These are phyloP conservation scores for Arxiozyma bovina DNA, from an alignment of 1,139 yeast species.

Conservation along the genomic window DNA sequence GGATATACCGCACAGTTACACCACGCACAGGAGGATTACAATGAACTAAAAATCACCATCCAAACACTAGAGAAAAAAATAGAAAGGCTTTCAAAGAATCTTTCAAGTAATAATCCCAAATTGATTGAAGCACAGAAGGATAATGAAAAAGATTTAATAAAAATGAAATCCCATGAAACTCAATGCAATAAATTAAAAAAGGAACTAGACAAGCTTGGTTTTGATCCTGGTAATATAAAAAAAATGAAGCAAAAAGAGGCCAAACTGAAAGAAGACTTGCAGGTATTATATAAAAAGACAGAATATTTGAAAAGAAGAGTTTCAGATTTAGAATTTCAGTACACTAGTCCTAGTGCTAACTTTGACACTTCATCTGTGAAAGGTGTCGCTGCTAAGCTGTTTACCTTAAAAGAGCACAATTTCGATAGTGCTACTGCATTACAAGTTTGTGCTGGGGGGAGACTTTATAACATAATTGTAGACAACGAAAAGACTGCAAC, in stretches of 20 bases:
- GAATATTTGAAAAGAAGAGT: slow-evolving; percentile 55
- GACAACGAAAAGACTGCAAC: slow-evolving; percentile 82
- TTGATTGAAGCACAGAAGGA: slow-evolving; percentile 49
- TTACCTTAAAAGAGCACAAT: slow-evolving; percentile 52
- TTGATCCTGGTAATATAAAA: slow-evolving; percentile 42
- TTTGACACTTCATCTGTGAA: slow-evolving; percentile 60
- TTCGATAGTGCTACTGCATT: slow-evolving; percentile 67
- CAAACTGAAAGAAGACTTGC: slow-evolving; percentile 33
- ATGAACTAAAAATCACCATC: slow-evolving; percentile 47
- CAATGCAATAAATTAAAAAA: slow-evolving; percentile 37
- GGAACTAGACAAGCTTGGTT: slow-evolving; percentile 49
- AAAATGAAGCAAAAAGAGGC: slow-evolving; percentile 41
- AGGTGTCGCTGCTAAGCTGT: slow-evolving; percentile 86
- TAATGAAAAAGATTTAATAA: slow-evolving; percentile 36
- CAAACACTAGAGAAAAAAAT: slow-evolving; percentile 57
- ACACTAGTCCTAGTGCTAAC: slow-evolving; percentile 52
- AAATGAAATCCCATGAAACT: slow-evolving; percentile 38
- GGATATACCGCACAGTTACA: slow-evolving; percentile 74
- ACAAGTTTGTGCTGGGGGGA: slow-evolving; percentile 91
- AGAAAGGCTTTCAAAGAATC: slow-evolving; percentile 47
- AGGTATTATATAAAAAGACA: slow-evolving; percentile 41
- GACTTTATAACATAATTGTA: slow-evolving; percentile 83
- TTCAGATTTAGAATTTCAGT: slow-evolving; percentile 69
- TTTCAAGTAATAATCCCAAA: slow-evolving; percentile 45
- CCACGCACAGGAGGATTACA: slow-evolving; percentile 50